Percentiles rank a stretch among this genome's conserved stretches.
Evolutionary conservation across 1,284 basidiomycete genomes (phyloP).

Genomic region (Wallemia hederae): DNA sequence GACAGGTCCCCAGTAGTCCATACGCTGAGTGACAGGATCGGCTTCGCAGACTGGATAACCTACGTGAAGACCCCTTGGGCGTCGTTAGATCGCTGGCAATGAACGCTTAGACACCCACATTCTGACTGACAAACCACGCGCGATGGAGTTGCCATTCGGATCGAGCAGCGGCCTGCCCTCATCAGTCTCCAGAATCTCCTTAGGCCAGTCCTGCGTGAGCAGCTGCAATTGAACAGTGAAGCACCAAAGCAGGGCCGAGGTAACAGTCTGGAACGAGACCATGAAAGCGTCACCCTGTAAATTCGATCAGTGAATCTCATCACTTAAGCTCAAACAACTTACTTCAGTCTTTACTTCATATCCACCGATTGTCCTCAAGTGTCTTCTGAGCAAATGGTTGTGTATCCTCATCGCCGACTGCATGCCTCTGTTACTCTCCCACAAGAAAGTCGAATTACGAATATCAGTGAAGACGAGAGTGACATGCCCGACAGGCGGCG

Average conservation of each 20-base stretch:
- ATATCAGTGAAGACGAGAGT: constrained; percentile 97
- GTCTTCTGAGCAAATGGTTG: constrained; percentile 59
- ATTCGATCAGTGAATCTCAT: background rate
- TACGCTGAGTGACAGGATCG: constrained; percentile 76
- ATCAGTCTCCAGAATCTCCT: constrained; percentile 73
- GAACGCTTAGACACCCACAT: constrained; percentile 24
- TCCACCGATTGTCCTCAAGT: constrained; percentile 68
- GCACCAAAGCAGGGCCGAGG: constrained; percentile 71
- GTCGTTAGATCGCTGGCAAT: too few species aligned
- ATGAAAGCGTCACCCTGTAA: constrained; percentile 73
- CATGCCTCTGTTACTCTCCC: constrained; percentile 95
- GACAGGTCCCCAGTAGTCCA: constrained; percentile 93
- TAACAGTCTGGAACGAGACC: constrained; percentile 77
- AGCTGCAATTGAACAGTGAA: constrained; percentile 65
- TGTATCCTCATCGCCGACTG: constrained; percentile 76
- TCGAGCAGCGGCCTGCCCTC: constrained; percentile 66
- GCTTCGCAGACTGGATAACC: constrained; percentile 70
- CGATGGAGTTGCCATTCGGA: constrained; percentile 35
- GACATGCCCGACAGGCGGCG: constrained; percentile 61
- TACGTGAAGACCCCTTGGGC: constrained; percentile 46
- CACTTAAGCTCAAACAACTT: background rate
- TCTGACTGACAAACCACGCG: constrained; percentile 69
- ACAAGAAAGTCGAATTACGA: constrained; percentile 80
- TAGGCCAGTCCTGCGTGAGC: constrained; percentile 65
- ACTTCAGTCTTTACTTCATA: constrained; percentile 96